These are phyloP conservation scores for Serendipita indica DNA, from an alignment of 768 basidiomycete species.

Conservation along the genomic window DNA sequence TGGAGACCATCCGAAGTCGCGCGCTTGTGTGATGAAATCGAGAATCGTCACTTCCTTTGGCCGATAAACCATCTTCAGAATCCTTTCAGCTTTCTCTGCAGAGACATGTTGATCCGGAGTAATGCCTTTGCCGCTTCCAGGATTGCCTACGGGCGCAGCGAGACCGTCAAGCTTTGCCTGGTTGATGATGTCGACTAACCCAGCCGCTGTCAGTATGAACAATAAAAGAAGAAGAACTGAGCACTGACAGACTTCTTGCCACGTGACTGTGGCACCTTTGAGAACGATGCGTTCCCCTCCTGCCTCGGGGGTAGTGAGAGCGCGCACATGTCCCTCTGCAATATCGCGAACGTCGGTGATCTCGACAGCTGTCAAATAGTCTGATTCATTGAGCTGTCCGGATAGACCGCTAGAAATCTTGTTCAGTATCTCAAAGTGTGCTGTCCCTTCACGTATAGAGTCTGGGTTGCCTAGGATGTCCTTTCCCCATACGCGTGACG, in stretches of 20 bases:
- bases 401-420: not conserved
- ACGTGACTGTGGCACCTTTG: constrained; percentile 21
- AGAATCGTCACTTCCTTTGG: not conserved
- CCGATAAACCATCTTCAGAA: not conserved
- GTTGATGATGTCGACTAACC: not conserved
- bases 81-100: not conserved
- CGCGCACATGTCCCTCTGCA: constrained; percentile 37
- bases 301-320: constrained; percentile 37
- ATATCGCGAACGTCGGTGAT: constrained; percentile 37
- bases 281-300: constrained; percentile 44
- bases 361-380: not conserved
- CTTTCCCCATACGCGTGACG: constrained; percentile 1
- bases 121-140: not conserved
- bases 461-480: not conserved
- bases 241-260: constrained; percentile 21
- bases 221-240: not conserved
- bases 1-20: not conserved
- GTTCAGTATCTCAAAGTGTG: not conserved
- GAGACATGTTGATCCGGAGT: not conserved
- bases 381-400: not conserved
- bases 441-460: not conserved
- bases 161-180: not conserved
- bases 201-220: not conserved
- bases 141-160: not conserved
- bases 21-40: not conserved